These are phyloP conservation scores for Lanzia echinophila DNA, from an alignment of 2,329 filamentous ascomycete genomes.

Conservation along the genomic window DNA sequence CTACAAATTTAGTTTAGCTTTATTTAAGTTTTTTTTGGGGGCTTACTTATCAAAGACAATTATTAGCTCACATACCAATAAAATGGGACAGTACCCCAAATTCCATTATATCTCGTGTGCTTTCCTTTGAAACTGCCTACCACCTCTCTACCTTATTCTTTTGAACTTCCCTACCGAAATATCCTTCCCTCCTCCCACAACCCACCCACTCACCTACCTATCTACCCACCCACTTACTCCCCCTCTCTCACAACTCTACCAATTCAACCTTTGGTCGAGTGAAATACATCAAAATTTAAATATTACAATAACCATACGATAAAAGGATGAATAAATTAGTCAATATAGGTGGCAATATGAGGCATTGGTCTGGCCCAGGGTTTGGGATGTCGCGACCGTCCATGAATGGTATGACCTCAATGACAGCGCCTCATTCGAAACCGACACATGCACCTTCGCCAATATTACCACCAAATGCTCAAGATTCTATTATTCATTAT, in stretches of 20 bases:
- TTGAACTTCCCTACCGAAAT: not conserved
- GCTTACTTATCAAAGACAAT: not conserved
- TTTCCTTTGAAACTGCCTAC: not conserved
- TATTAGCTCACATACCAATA: not conserved
- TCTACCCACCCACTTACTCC: not conserved
- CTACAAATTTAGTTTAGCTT: too few species aligned
- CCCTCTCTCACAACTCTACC: not conserved
- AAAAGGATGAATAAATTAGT: conserved; percentile 63
- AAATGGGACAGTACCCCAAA: not conserved
- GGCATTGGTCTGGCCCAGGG: conserved; percentile 60
- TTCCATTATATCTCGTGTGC: not conserved
- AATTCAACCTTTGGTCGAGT: conserved; percentile 3
- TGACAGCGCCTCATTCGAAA: conserved; percentile 46
- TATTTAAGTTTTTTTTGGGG: too few species aligned
- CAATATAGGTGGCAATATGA: conserved; percentile 63
- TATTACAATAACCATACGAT: not conserved
- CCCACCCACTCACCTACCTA: not conserved
- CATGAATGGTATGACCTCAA: conserved; percentile 38
- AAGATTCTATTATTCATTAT: conserved; percentile 77
- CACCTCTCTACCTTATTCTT: not conserved
- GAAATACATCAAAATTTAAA: conserved; percentile 2
- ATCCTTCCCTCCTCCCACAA: not conserved
- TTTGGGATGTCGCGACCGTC: conserved; percentile 54
- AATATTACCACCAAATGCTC: conserved; percentile 60
- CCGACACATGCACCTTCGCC: conserved; percentile 46